Conservation (phyloP, 805 yeast species). For the Cyberlindnera mrakii region DNA sequence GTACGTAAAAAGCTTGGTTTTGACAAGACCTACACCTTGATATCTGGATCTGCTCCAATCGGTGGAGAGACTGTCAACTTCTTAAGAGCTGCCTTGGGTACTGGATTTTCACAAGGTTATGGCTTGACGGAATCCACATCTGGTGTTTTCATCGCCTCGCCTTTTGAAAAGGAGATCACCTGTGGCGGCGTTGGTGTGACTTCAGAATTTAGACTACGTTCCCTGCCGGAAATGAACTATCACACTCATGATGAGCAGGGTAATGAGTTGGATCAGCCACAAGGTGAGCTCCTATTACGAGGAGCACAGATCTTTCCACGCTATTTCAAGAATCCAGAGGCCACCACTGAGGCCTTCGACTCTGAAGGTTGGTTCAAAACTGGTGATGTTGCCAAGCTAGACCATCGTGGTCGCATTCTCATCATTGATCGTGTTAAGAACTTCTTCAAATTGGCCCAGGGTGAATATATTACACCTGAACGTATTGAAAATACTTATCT, state of each 20-base stretch:
- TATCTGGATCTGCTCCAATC: slow-evolving; percentile 58
- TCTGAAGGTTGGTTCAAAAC: slow-evolving; percentile 52
- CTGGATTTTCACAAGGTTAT: slow-evolving; percentile 44
- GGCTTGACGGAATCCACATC: slow-evolving; percentile 65
- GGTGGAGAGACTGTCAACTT: slow-evolving; percentile 47
- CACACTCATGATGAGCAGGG: slow-evolving; percentile 24
- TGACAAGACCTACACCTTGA: slow-evolving; percentile 26
- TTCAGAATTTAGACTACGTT: slow-evolving; percentile 48
- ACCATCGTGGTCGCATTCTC: slow-evolving; percentile 29
- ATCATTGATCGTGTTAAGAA: slow-evolving; percentile 63
- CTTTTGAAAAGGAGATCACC: slow-evolving; percentile 31
- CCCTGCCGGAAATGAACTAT: slow-evolving; percentile 45
- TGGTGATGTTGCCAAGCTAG: slow-evolving; percentile 46
- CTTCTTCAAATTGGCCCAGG: slow-evolving; percentile 54
- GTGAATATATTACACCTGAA: slow-evolving; percentile 61
- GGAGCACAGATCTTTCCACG: slow-evolving; percentile 51
- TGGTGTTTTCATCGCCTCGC: slow-evolving; percentile 36
- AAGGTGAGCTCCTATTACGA: slow-evolving; percentile 52
- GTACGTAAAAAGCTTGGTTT: slow-evolving; percentile 37
- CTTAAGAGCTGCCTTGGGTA: slow-evolving; percentile 43
- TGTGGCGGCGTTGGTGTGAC: slow-evolving; percentile 46
- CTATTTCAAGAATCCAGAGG: slow-evolving; percentile 43
- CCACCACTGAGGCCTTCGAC: slow-evolving; percentile 39
- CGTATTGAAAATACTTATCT: slow-evolving; percentile 53
- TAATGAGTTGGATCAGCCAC: slow-evolving; percentile 15